Percentiles rank a stretch among this genome's conserved stretches.
Conservation (phyloP, 2,329 filamentous ascomycete genomes). For the Cladobotryum mycophilum region DNA sequence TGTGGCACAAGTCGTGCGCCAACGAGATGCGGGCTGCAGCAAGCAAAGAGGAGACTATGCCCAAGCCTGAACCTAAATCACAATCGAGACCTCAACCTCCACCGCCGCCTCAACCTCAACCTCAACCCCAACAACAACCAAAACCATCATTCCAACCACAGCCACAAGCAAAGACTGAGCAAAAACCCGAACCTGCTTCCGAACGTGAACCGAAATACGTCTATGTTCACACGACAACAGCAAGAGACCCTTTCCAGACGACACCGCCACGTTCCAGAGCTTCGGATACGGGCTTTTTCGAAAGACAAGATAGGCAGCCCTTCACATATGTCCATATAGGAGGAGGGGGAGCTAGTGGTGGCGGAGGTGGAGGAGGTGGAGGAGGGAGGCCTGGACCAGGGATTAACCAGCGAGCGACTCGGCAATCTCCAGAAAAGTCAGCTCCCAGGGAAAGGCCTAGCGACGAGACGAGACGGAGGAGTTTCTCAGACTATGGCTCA, state of each 20-base stretch:
- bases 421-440: constrained; percentile 30
- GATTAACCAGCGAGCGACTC: constrained; percentile 22
- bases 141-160: background rate
- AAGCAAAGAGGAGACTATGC: constrained; percentile 35
- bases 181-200: constrained; percentile 19
- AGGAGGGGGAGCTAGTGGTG: no score
- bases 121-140: background rate
- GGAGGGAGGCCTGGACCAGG: no score
- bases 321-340: constrained; percentile 37
- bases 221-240: constrained; percentile 26
- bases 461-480: constrained; percentile 40
- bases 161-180: constrained; percentile 6
- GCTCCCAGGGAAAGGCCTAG: constrained; percentile 31
- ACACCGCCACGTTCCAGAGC: constrained; percentile 22
- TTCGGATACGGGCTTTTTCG: constrained; percentile 27
- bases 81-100: background rate
- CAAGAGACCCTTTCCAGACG: constrained; percentile 23
- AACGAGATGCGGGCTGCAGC: constrained; percentile 44
- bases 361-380: background rate
- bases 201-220: constrained; percentile 33
- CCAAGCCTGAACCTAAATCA: constrained; percentile 21
- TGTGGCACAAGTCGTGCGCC: constrained; percentile 78
- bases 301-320: constrained; percentile 19
- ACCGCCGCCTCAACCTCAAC: background rate
- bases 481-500: constrained; percentile 45